Percentiles rank a stretch among this genome's conserved stretches.
phyloP scores from a whole-genome alignment of 495 filamentous ascomycete genomes.

The Ascobolus immersus region DNA sequence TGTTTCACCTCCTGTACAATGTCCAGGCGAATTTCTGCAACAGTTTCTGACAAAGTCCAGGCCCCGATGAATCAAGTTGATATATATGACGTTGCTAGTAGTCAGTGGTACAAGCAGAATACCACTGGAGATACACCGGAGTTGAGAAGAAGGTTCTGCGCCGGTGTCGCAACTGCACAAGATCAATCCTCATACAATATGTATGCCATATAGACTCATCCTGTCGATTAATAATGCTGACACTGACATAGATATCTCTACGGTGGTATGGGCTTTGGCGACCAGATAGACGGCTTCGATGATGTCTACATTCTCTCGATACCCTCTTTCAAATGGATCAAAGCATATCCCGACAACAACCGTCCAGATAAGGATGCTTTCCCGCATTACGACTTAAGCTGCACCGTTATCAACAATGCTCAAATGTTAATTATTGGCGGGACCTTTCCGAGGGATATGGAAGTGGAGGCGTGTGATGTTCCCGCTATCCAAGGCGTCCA shows the following conservation, averaged over 20 bases:
- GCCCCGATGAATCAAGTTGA: slow-evolving; percentile 22
- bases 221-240: slow-evolving; percentile 5
- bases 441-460: no score
- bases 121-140: slow-evolving; percentile 23
- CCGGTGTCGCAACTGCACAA: slow-evolving; percentile 25
- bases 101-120: slow-evolving; percentile 29
- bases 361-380: no score
- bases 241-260: slow-evolving; percentile 23
- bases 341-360: no score
- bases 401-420: no score
- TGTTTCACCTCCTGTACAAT: no score
- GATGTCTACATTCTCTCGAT: slow-evolving; percentile 32
- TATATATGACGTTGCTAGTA: slow-evolving; percentile 26
- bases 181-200: slow-evolving; percentile 32
- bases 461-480: no score
- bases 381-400: no score
- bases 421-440: no score
- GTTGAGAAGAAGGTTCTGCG: slow-evolving; percentile 27
- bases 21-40: no score
- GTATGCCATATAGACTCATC: slow-evolving; percentile 15
- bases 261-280: slow-evolving; percentile 22
- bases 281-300: slow-evolving; percentile 22
- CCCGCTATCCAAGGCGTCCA: no score
- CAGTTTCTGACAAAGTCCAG: no score
- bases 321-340: no score